phyloP scores from a whole-genome alignment of 495 filamentous ascomycete species.

The Antarctomyces pellizariae region DNA sequence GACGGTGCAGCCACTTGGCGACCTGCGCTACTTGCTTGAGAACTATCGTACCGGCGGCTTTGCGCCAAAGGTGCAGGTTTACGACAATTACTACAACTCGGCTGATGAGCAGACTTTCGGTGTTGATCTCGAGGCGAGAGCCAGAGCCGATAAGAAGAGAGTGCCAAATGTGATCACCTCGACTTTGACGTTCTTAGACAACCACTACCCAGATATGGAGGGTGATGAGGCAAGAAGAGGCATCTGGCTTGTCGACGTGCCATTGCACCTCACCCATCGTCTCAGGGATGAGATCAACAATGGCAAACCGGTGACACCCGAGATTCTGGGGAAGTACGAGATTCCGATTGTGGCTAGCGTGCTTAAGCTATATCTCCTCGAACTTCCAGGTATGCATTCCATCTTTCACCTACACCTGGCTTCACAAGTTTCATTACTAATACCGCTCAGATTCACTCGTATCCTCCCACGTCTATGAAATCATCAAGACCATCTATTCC shows the following conservation, averaged over 20 bases:
- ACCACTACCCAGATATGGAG: conserved; percentile 92
- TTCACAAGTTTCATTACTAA: conserved; percentile 6
- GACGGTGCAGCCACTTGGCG: conserved; percentile 78
- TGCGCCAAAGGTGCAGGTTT: conserved; percentile 71
- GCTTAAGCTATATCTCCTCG: conserved; percentile 85
- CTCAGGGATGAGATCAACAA: conserved; percentile 67
- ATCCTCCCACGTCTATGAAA: conserved; percentile 95
- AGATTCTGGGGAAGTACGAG: conserved; percentile 65
- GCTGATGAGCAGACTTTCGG: conserved; percentile 97
- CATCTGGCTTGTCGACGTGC: conserved; percentile 88
- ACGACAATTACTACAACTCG: conserved; percentile 98
- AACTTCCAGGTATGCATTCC: conserved; percentile 56
- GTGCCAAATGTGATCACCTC: conserved; percentile 85
- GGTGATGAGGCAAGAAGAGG: conserved; percentile 81
- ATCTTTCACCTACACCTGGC: neutral
- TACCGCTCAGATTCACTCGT: conserved; percentile 60
- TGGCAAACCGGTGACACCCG: conserved; percentile 56
- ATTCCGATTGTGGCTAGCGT: conserved; percentile 83
- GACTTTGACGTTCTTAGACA: conserved; percentile 80
- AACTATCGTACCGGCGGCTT: conserved; percentile 92
- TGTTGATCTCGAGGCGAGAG: conserved; percentile 85
- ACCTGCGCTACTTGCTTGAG: conserved; percentile 88
- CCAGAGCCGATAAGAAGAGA: conserved; percentile 79
- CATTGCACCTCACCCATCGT: conserved; percentile 63
- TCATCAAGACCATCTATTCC: conserved; percentile 90